Percentiles rank a stretch among this genome's conserved stretches.
These are phyloP conservation scores for Hymenoscyphus fructigenus DNA, from an alignment of 2,329 filamentous ascomycete species.

Conservation along the genomic window DNA sequence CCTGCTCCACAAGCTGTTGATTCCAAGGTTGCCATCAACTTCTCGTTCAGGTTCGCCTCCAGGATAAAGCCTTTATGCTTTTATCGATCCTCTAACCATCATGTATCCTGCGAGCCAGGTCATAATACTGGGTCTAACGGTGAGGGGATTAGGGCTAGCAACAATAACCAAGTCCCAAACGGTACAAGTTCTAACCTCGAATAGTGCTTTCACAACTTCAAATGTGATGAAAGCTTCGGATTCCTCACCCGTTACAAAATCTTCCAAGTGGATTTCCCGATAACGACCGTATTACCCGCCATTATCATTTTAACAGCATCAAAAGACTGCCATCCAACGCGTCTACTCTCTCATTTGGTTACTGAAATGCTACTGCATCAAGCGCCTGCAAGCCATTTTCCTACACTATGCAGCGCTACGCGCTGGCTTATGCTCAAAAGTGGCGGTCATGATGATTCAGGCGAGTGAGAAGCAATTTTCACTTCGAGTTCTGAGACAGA, in stretches of 20 bases:
- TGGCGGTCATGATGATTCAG: constrained; percentile 4
- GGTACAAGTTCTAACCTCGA: not conserved
- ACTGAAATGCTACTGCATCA: constrained; percentile 5
- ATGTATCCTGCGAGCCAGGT: constrained; percentile 11
- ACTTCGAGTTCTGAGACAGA: not conserved
- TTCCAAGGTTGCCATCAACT: not conserved
- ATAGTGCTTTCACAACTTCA: not conserved
- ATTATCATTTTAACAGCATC: not conserved
- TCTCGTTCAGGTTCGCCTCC: not conserved
- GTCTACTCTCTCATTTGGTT: not conserved
- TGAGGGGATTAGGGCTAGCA: constrained; percentile 1
- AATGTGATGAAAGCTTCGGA: not conserved
- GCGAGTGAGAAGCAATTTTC: not conserved
- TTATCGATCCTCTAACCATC: not conserved
- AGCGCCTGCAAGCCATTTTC: constrained; percentile 10
- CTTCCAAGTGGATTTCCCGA: not conserved
- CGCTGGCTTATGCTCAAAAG: constrained; percentile 7
- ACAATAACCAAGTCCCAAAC: not conserved
- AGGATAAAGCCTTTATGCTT: not conserved
- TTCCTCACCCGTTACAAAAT: not conserved
- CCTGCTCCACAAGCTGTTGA: not conserved
- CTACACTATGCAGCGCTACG: constrained; percentile 4
- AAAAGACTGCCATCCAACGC: not conserved
- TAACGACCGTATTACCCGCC: not conserved
- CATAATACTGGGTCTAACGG: constrained; percentile 8